A percentile compares a stretch with the other conserved stretches of the same genome.
phyloP scores from a whole-genome alignment of 2,329 filamentous ascomycete species.

The Cryphonectria nitschkei region DNA sequence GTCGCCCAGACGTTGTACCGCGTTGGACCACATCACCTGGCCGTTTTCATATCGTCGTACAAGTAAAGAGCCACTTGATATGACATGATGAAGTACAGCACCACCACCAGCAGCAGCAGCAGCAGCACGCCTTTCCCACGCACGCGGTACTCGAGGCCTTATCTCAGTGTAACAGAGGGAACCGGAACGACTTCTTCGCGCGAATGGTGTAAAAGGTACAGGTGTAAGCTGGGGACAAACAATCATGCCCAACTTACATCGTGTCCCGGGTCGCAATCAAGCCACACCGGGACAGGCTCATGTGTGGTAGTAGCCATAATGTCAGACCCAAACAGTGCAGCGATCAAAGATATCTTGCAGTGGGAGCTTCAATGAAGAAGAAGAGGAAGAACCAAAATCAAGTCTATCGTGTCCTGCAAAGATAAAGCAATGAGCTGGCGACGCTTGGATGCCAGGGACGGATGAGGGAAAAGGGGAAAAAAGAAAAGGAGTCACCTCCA shows the following conservation, averaged over 20 bases:
- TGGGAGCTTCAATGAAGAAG: neutral
- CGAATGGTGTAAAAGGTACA: too few species aligned
- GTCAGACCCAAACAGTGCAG: neutral
- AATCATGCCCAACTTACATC: constrained; percentile 60
- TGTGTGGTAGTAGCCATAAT: neutral
- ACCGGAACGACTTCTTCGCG: neutral
- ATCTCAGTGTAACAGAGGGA: neutral
- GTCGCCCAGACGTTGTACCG: neutral
- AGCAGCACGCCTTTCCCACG: neutral
- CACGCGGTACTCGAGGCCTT: too few species aligned
- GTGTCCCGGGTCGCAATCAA: constrained; percentile 66
- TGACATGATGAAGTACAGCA: neutral
- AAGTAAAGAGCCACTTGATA: neutral
- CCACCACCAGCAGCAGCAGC: too few species aligned
- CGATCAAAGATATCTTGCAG: neutral
- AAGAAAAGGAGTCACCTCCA: neutral
- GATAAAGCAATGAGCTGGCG: neutral
- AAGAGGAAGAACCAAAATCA: neutral
- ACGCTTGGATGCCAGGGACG: neutral
- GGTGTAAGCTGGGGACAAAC: too few species aligned
- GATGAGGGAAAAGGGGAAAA: neutral
- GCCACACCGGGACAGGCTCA: constrained; percentile 54
- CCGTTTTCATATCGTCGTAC: neutral
- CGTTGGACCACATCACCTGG: neutral
- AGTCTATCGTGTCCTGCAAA: neutral